Conservation (phyloP, 345 rosid genomes). For the Brassica incana region DNA sequence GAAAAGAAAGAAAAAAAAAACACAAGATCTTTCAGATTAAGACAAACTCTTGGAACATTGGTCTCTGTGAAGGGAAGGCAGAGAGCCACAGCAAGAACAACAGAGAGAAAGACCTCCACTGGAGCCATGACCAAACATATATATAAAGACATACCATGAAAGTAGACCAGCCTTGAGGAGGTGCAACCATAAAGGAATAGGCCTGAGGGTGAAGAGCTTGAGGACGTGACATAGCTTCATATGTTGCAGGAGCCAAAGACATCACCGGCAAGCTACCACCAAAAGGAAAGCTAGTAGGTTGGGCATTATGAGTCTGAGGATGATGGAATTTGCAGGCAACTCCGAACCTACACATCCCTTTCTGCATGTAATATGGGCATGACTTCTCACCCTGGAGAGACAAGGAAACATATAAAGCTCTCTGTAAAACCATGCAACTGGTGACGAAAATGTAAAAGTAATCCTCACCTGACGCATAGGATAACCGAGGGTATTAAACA, state of each 20-base stretch:
- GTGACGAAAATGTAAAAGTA: not conserved
- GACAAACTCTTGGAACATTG: constrained; percentile 17
- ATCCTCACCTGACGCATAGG: constrained; percentile 74
- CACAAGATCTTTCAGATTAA: constrained; percentile 1
- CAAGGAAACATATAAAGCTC: not conserved
- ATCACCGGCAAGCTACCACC: constrained; percentile 55
- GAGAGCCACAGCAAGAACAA: not conserved
- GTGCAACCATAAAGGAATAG: constrained; percentile 56
- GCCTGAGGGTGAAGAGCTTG: constrained; percentile 49
- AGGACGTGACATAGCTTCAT: constrained; percentile 45
- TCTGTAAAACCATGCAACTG: not conserved
- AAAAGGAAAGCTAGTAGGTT: constrained; percentile 39
- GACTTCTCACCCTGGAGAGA: constrained; percentile 67
- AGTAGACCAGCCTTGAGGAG: constrained; percentile 69
- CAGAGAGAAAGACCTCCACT: not conserved
- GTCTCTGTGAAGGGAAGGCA: not conserved
- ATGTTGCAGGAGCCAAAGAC: constrained; percentile 58
- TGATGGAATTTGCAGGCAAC: constrained; percentile 85
- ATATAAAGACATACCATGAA: constrained; percentile 52
- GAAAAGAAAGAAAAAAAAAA: not conserved
- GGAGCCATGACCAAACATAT: not conserved
- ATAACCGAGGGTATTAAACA: constrained; percentile 63
- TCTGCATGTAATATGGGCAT: constrained; percentile 77
- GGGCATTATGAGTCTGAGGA: constrained; percentile 52
- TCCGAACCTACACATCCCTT: constrained; percentile 74